A percentile compares a stretch with the other conserved stretches of the same genome.
Conservation (phyloP, 2,329 filamentous ascomycete species). For the Fonsecaea multimorphosa region DNA sequence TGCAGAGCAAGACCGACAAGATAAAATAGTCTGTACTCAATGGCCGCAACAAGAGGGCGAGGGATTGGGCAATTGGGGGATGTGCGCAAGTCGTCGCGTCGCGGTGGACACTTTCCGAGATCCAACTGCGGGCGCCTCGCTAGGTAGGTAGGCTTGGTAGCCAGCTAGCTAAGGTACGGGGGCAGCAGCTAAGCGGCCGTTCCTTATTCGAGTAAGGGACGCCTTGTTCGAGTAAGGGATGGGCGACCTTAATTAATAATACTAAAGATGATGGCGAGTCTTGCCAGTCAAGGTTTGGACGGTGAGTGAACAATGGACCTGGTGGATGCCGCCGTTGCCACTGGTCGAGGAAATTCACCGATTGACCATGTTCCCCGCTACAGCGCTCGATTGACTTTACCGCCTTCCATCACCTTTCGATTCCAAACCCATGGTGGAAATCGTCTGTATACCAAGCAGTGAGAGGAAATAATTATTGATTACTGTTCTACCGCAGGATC, state of each 20-base stretch:
- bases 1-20: background rate
- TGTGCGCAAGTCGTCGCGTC: slow-evolving; percentile 1
- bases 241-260: no score
- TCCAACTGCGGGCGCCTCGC: background rate
- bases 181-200: background rate
- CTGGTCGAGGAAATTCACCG: background rate
- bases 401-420: background rate
- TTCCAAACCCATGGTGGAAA: background rate
- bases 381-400: background rate
- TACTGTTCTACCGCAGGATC: background rate
- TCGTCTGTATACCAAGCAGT: no score
- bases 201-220: background rate
- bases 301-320: background rate
- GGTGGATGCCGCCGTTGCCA: no score
- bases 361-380: background rate
- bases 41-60: background rate
- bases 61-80: background rate
- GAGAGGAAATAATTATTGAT: background rate
- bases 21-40: background rate
- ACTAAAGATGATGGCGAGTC: no score
- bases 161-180: background rate
- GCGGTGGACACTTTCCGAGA: slow-evolving; percentile 1
- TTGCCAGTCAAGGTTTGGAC: background rate
- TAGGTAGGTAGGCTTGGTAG: no score
- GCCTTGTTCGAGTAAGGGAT: no score